phyloP scores from a whole-genome alignment of 345 rosid species.

The Salix brachista region DNA sequence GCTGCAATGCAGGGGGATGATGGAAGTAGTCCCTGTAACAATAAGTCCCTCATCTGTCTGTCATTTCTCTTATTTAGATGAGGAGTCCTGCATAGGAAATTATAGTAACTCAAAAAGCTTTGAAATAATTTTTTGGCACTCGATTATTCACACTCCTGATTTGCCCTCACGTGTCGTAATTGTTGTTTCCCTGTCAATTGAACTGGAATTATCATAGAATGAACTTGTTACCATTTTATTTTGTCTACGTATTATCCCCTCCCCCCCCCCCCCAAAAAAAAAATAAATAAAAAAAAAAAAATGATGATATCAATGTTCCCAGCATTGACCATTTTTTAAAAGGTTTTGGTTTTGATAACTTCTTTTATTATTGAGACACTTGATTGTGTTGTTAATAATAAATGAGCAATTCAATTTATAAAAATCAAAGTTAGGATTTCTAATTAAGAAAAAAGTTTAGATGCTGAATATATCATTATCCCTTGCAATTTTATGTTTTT shows the following conservation, averaged over 20 bases:
- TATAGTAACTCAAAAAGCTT: not conserved
- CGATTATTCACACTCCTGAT: not conserved
- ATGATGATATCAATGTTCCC: too few relatives aligned
- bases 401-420: too few relatives aligned
- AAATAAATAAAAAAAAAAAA: too few relatives aligned
- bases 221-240: not conserved
- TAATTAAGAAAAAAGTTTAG: too few relatives aligned
- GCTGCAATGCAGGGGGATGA: constrained; percentile 1
- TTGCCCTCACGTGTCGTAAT: not conserved
- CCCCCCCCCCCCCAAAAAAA: too few relatives aligned
- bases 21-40: constrained; percentile 15
- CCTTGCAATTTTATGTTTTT: too few relatives aligned
- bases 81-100: not conserved
- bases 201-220: not conserved
- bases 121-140: not conserved
- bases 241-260: not conserved
- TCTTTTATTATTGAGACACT: too few relatives aligned
- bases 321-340: too few relatives aligned
- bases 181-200: not conserved
- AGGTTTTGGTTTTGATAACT: too few relatives aligned
- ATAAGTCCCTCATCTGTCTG: constrained; percentile 8
- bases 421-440: too few relatives aligned
- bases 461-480: too few relatives aligned
- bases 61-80: not conserved
- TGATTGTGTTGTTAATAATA: too few relatives aligned